These are phyloP conservation scores for Fusarium buxicola DNA, from an alignment of 2,329 filamentous ascomycete genomes.

Conservation along the genomic window DNA sequence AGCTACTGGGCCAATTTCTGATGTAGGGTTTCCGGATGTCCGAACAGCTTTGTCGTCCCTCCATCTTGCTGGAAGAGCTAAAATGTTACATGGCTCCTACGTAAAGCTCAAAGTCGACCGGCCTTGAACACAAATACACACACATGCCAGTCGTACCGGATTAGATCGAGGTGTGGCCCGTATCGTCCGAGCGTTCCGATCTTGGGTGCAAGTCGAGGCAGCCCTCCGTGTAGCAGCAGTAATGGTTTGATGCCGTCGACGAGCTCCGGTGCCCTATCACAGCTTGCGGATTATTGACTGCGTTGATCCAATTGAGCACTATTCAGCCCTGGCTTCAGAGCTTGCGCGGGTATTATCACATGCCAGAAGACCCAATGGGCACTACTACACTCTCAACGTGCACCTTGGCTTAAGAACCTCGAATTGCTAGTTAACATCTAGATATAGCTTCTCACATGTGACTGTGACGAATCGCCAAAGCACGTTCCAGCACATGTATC, in stretches of 20 bases:
- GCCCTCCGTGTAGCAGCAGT: not conserved
- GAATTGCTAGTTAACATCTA: constrained; percentile 9
- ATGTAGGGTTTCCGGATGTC: constrained; percentile 11
- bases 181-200: constrained; percentile 24
- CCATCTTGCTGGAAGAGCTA: constrained; percentile 4
- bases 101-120: constrained; percentile 27
- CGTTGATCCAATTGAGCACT: not conserved
- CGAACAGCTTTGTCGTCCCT: constrained; percentile 1
- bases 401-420: constrained; percentile 1
- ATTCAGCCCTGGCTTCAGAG: not conserved
- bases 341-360: constrained; percentile 23
- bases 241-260: constrained; percentile 6
- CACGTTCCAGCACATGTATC: constrained; percentile 1
- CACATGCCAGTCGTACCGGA: constrained; percentile 8
- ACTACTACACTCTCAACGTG: constrained; percentile 6
- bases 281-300: not conserved
- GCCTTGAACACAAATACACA: constrained; percentile 4
- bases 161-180: constrained; percentile 19
- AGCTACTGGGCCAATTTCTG: not conserved
- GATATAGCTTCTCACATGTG: constrained; percentile 19
- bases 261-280: not conserved
- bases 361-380: constrained; percentile 16
- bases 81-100: constrained; percentile 8
- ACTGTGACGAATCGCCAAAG: constrained; percentile 12
- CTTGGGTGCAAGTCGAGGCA: constrained; percentile 13